Base-by-base conservation (phyloP, 208 protist species). In the Acanthamoeba healyi region DNA sequence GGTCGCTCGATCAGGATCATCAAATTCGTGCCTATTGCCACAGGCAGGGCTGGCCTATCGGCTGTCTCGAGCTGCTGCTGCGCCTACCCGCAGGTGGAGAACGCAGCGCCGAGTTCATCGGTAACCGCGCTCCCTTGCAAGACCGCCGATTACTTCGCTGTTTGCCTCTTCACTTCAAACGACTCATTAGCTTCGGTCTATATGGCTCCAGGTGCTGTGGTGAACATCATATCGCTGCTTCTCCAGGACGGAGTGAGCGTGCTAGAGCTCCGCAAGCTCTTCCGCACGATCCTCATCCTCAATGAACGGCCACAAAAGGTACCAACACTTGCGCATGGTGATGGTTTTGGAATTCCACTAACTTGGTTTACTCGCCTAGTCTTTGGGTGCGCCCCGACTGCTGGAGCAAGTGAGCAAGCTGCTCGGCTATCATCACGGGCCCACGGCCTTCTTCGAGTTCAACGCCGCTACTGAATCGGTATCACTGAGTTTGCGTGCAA, bases 171-270 rank as follows among this genome's bases (percentile, higher is more conserved):
- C 10, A 67, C 74, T 56, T 24, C 22, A 61, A 22, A 58, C 26
- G 49, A 15, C 29, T 7, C 7, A 24, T 86, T 86, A 12, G 24
- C 19, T 2, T 51, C 32, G 32, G 17, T 40, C 19, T 56, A n/a
- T n/a, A n/a, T 5, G 19, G 5, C 3, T 54, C 7, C 54, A 91
- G 84, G 56, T 24, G 40, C 58, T 22, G 38, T 91, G 56, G 42
- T 91, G 26, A 91, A 91, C 42, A 74, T 91, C 58, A 46, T 91
- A 24, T 67, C 84, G 1, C 22, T 91, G 84, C 49, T 91, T 70
- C 56, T 91, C 0, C 84, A 91, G 32, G 84, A 91, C 42, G 84
- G 84, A 4, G 84, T 91, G 34, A 91, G 58, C 56, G 61, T 91
- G 38, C 34, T 51, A 26, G 84, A 91, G 61, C 84, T 91, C 19